A percentile compares a stretch with the other conserved stretches of the same genome.
phyloP scores from a whole-genome alignment of 352 stramenopile genomes.

The Pythium oligandrum region DNA sequence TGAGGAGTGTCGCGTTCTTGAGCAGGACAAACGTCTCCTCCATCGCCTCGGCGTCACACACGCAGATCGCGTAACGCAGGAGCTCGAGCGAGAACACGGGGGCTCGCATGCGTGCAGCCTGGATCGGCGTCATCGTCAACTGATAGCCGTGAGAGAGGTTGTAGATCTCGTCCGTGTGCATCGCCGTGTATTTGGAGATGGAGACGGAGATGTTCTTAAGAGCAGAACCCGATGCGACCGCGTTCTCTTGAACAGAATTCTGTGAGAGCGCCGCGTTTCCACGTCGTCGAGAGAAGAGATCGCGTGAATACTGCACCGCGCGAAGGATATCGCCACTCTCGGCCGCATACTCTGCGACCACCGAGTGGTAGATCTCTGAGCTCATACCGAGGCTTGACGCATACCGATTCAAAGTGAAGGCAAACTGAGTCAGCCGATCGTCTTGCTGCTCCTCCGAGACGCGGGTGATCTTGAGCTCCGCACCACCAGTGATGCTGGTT shows the following conservation, averaged over 20 bases:
- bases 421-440: neutral
- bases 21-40: conserved; percentile 59
- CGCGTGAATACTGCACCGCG: conserved; percentile 37
- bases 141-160: conserved; percentile 14
- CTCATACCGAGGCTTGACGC: conserved; percentile 1
- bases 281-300: conserved; percentile 33
- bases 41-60: conserved; percentile 46
- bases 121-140: conserved; percentile 10
- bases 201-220: conserved; percentile 54
- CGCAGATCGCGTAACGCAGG: conserved; percentile 54
- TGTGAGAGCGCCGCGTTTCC: conserved; percentile 3
- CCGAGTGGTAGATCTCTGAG: neutral
- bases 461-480: neutral
- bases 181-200: conserved; percentile 54
- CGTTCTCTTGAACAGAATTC: conserved; percentile 2
- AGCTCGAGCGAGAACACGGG: conserved; percentile 54
- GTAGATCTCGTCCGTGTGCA: conserved; percentile 54
- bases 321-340: conserved; percentile 30
- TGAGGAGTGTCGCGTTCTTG: conserved; percentile 46
- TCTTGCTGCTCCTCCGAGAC: conserved; percentile 2
- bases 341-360: conserved; percentile 10
- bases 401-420: conserved; percentile 4
- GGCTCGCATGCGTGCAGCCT: conserved; percentile 43
- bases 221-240: conserved; percentile 11
- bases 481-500: conserved; percentile 2